Evolutionary conservation across 1,284 basidiomycete species (phyloP).

Genomic region (Sanghuangporus baumii): DNA sequence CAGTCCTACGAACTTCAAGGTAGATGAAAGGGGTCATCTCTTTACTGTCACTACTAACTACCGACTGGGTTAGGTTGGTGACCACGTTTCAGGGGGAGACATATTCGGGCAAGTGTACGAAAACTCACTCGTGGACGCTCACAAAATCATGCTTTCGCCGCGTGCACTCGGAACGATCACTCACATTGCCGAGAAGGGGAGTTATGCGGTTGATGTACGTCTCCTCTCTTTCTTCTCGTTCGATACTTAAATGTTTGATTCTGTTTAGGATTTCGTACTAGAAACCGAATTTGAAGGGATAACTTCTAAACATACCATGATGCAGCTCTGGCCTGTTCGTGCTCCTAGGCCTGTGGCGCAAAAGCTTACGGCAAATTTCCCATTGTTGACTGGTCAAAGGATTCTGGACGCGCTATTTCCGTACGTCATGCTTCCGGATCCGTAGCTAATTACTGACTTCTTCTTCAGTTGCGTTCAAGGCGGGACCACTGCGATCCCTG

Average conservation of each 20-base stretch:
- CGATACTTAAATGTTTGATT: slow-evolving; percentile 9
- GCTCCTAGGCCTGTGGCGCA: slow-evolving; percentile 93
- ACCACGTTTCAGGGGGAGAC: slow-evolving; percentile 96
- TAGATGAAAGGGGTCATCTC: slow-evolving; percentile 24
- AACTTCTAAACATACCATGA: slow-evolving; percentile 90
- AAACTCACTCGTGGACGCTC: slow-evolving; percentile 93
- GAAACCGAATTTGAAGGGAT: slow-evolving; percentile 99
- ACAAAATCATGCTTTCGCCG: slow-evolving; percentile 96
- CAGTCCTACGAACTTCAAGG: slow-evolving; percentile 79
- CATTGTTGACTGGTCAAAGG: slow-evolving; percentile 94
- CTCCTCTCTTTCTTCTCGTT: not conserved
- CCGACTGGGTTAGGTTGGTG: slow-evolving; percentile 61
- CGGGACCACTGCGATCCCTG: slow-evolving; percentile 98
- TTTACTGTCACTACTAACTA: not conserved
- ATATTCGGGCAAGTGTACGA: slow-evolving; percentile 96
- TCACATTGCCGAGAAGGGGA: slow-evolving; percentile 90
- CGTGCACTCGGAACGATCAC: slow-evolving; percentile 95
- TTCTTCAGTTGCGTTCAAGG: slow-evolving; percentile 87
- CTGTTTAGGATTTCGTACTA: slow-evolving; percentile 79
- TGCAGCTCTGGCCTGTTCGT: slow-evolving; percentile 99
- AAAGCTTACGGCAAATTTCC: slow-evolving; percentile 91
- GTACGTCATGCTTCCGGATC: slow-evolving; percentile 34
- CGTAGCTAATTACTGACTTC: slow-evolving; percentile 4
- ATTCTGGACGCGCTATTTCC: slow-evolving; percentile 98
- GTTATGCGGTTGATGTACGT: slow-evolving; percentile 82